A percentile compares a stretch with the other conserved stretches of the same genome.
These are phyloP conservation scores for Penicillium alfredii DNA, from an alignment of 495 filamentous ascomycete species.

Conservation along the genomic window DNA sequence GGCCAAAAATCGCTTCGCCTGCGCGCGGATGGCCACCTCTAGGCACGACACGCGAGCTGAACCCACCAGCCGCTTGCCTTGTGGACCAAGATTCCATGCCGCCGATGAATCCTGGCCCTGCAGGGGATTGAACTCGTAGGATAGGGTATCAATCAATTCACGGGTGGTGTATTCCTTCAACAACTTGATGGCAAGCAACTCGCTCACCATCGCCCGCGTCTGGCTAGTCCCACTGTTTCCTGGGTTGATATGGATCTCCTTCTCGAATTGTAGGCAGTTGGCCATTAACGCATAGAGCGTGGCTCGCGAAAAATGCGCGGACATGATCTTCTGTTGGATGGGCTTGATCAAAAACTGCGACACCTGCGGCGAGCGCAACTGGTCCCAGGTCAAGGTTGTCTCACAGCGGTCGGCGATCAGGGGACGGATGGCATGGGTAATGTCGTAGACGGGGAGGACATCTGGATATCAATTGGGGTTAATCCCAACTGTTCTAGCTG, in stretches of 20 bases:
- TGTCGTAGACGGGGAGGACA: constrained; percentile 76
- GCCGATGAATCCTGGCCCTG: constrained; percentile 59
- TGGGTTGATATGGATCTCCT: constrained; percentile 73
- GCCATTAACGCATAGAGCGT: constrained; percentile 86
- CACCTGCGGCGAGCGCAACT: constrained; percentile 87
- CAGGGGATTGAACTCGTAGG: constrained; percentile 89
- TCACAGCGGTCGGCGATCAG: constrained; percentile 78
- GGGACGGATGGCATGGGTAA: constrained; percentile 81
- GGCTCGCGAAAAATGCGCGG: constrained; percentile 73
- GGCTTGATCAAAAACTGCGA: constrained; percentile 94
- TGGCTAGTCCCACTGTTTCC: constrained; percentile 75
- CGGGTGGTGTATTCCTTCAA: constrained; percentile 82
- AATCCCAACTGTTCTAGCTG: constrained; percentile 1
- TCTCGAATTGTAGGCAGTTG: constrained; percentile 88
- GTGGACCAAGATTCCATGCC: constrained; percentile 27
- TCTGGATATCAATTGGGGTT: constrained; percentile 39
- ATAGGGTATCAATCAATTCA: constrained; percentile 84
- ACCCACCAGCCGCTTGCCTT: constrained; percentile 36
- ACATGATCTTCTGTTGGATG: constrained; percentile 73
- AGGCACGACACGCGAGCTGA: constrained; percentile 79
- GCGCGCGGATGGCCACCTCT: constrained; percentile 83
- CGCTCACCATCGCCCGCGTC: constrained; percentile 79
- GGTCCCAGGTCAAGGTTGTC: constrained; percentile 91
- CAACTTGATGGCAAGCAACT: constrained; percentile 86
- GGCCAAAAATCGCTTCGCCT: constrained; percentile 82